Evolutionary conservation across 108 stramenopile species (phyloP).

Genomic region (Nitzschia sp.): DNA sequence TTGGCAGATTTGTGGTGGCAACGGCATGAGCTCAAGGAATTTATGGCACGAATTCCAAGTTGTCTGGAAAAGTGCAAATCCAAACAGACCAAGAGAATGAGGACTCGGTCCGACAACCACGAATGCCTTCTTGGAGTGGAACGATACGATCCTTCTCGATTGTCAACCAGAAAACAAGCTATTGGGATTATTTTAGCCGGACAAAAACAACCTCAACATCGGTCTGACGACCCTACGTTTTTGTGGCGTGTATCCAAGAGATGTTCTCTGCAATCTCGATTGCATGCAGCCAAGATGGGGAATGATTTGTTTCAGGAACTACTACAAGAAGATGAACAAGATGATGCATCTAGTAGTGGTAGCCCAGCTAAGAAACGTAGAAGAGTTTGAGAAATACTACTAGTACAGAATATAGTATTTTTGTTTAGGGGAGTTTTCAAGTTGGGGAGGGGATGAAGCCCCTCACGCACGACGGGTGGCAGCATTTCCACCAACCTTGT

Average conservation of each 20-base stretch:
- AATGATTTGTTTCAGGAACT: slow-evolving; percentile 8
- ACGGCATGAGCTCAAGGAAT: not conserved
- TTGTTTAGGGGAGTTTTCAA: no score
- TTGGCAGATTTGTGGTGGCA: not conserved
- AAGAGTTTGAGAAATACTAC: no score
- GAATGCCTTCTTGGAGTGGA: slow-evolving; percentile 1
- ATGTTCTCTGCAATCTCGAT: slow-evolving; percentile 2
- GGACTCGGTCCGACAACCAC: no score
- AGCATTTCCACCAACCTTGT: no score
- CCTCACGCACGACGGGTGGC: no score
- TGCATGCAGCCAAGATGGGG: not conserved
- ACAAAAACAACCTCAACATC: slow-evolving; percentile 11
- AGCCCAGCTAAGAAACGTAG: no score
- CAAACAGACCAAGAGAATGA: no score
- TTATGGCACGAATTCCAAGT: not conserved
- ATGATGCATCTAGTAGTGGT: no score
- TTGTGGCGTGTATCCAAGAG: slow-evolving; percentile 8
- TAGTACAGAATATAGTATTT: no score
- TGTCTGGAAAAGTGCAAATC: not conserved
- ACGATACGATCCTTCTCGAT: not conserved
- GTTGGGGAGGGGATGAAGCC: no score
- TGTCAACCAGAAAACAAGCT: not conserved
- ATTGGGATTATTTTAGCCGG: not conserved
- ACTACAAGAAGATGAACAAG: no score
- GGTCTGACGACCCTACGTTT: not conserved